Evolutionary conservation across 2,329 filamentous ascomycete species (phyloP), one percentile per base, ranked within the genome.

Genomic region (Diaporthe nobilis): DNA sequence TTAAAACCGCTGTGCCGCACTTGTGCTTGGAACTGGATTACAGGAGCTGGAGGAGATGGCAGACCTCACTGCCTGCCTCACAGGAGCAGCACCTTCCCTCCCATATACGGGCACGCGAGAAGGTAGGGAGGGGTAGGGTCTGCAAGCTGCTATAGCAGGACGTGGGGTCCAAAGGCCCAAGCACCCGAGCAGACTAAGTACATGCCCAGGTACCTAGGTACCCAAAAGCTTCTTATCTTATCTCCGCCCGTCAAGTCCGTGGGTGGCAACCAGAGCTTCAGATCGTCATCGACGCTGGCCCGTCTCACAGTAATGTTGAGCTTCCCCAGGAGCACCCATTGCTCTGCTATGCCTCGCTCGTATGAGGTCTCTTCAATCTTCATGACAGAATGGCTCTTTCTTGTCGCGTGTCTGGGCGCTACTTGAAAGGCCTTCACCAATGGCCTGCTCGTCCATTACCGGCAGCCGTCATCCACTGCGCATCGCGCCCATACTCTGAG

Each of bases 311-410:
- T 28, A 28, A 5, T n/a, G 37, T 6, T 20, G 20, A 49, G 60
- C 61, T 71, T 42, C 65, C 31, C 51, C 17, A 51, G 55, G 55
- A 57, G 75, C 37, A 37, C 13, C 1, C n/a, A 34, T 25, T 28
- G 28, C 20, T 74, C 20, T 74, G 53, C 63, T 37, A 76, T 76
- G 63, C 28, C 42, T 57, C 31, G 15, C 20, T 47, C n/a, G 2
- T 57, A 61, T 44, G 58, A 25, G 47, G 57, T 47, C 22, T 34
- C 28, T 20, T 6, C 37, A 15, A 17, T 6, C 31, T 13, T 12
- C 10, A 7, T 53, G 15, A 49, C n/a, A 76, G 49, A 22, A 77
- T 77, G 75, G 73, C 63, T 22, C 42, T 47, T 47, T 73, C 73
- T 42, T 51, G 68, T 51, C 68, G 70, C 55, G 49, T 67, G 37